Conservation (phyloP, 768 basidiomycete genomes). For the Scleroderma bovista region DNA sequence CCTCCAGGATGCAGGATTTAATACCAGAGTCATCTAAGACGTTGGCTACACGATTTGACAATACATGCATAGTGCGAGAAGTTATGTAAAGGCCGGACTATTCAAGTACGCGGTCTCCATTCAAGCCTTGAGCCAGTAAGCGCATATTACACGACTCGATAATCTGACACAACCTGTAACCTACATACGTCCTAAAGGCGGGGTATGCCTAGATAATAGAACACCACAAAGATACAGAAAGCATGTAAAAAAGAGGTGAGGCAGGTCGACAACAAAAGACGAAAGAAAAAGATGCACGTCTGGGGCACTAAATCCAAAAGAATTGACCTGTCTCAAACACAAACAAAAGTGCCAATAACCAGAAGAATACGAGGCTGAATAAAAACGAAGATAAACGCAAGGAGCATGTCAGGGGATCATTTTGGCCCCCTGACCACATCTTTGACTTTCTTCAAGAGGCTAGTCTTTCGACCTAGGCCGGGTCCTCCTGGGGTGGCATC, state of each 20-base stretch:
- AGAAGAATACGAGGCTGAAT: not conserved
- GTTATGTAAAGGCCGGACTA: too few species aligned
- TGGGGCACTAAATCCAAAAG: not conserved
- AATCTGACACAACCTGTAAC: constrained; percentile 21
- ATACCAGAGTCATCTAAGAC: constrained; percentile 33
- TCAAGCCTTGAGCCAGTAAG: constrained; percentile 1
- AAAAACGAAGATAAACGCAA: not conserved
- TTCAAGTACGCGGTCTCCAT: not conserved
- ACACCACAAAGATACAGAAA: constrained; percentile 28
- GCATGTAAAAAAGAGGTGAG: constrained; percentile 13
- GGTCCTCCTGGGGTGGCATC: constrained; percentile 35
- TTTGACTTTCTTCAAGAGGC: constrained; percentile 76
- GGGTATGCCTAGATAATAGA: constrained; percentile 30
- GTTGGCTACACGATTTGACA: not conserved
- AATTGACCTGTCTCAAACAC: not conserved
- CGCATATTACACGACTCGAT: constrained; percentile 32
- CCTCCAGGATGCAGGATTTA: constrained; percentile 43
- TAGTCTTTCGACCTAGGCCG: constrained; percentile 64
- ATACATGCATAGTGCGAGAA: not conserved
- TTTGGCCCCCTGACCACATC: constrained; percentile 59
- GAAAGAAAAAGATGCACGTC: not conserved
- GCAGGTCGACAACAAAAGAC: not conserved
- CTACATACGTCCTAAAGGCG: constrained; percentile 29
- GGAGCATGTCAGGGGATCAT: constrained; percentile 11
- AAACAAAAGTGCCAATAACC: not conserved